Conservation (phyloP, 345 rosid species). For the Linum lewisii region DNA sequence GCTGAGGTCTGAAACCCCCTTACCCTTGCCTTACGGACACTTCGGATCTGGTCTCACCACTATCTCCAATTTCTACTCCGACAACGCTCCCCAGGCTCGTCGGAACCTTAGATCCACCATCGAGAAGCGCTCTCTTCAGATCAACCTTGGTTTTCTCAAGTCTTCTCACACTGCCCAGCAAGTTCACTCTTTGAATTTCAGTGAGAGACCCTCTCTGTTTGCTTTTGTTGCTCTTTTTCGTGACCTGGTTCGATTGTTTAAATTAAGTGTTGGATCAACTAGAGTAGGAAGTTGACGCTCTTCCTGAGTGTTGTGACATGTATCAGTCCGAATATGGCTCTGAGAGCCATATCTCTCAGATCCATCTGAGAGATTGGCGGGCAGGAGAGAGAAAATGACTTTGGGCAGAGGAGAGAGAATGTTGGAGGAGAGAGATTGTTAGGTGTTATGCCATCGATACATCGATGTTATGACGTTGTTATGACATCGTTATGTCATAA, state of each 20-base stretch:
- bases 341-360: too few species aligned
- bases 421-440: too few species aligned
- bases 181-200: slow-evolving; percentile 10
- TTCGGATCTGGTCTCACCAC: slow-evolving; percentile 76
- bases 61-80: slow-evolving; percentile 70
- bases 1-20: too few species aligned
- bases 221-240: not conserved
- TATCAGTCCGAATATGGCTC: too few species aligned
- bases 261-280: slow-evolving; percentile 73
- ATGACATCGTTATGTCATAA: too few species aligned
- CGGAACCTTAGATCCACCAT: slow-evolving; percentile 97
- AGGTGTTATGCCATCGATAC: too few species aligned
- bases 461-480: too few species aligned
- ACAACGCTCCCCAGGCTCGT: slow-evolving; percentile 78
- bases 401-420: too few species aligned
- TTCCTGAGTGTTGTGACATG: slow-evolving; percentile 93
- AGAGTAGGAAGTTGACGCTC: slow-evolving; percentile 81
- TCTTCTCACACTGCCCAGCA: slow-evolving; percentile 70
- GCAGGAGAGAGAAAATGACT: too few species aligned
- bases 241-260: not conserved
- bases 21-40: slow-evolving; percentile 82
- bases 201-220: not conserved
- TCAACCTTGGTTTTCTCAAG: slow-evolving; percentile 65
- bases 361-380: too few species aligned
- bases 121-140: slow-evolving; percentile 85